Conservation (phyloP, 768 basidiomycete genomes). For the Pleurotus giganteus region DNA sequence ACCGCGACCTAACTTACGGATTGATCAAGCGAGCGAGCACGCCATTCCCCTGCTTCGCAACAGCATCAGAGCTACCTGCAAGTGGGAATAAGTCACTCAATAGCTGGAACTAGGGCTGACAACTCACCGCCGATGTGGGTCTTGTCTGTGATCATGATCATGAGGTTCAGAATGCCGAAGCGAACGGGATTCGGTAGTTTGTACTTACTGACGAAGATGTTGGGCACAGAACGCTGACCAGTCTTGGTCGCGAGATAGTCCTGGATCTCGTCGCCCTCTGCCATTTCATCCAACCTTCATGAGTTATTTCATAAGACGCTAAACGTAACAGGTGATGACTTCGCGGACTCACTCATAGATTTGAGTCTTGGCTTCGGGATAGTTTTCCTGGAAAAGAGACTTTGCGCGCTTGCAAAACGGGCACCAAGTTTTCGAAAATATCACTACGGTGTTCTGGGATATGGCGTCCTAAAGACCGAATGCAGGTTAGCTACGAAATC, state of each 20-base stretch:
- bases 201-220: slow-evolving; percentile 69
- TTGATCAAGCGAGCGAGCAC: neutral
- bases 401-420: slow-evolving; percentile 36
- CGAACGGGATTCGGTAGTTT: neutral
- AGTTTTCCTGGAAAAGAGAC: slow-evolving; percentile 23
- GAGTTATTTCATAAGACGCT: no score
- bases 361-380: slow-evolving; percentile 21
- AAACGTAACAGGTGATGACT: neutral
- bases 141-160: slow-evolving; percentile 36
- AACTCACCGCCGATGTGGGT: slow-evolving; percentile 56
- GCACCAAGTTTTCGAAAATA: slow-evolving; percentile 44
- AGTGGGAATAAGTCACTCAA: neutral
- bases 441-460: slow-evolving; percentile 31
- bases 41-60: neutral
- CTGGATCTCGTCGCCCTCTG: slow-evolving; percentile 65
- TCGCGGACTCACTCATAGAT: slow-evolving; percentile 32
- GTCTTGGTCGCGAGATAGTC: slow-evolving; percentile 62
- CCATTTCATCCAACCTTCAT: slow-evolving; percentile 53
- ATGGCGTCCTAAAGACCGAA: slow-evolving; percentile 38
- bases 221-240: slow-evolving; percentile 70
- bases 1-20: no score
- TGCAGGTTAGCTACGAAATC: no score
- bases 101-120: neutral
- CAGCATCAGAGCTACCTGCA: neutral
- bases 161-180: neutral